A percentile compares a stretch with the other conserved stretches of the same genome.
phyloP scores from a whole-genome alignment of 2,329 filamentous ascomycete species.

The Diaporthe eres region DNA sequence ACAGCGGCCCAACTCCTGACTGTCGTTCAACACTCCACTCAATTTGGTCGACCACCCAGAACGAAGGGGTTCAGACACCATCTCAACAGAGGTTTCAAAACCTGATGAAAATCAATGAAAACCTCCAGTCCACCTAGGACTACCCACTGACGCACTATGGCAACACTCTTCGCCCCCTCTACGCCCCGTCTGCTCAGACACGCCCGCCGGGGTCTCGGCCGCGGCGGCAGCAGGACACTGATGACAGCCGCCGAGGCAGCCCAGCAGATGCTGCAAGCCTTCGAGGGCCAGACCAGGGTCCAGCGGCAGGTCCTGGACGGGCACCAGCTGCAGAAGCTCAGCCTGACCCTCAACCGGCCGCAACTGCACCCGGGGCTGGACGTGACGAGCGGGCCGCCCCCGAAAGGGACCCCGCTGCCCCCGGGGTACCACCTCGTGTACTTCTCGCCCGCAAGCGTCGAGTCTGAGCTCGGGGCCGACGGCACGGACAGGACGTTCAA shows the following conservation, averaged over 20 bases:
- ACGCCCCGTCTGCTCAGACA: conserved; percentile 14
- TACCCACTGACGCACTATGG: conserved; percentile 20
- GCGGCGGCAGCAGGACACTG: conserved; percentile 18
- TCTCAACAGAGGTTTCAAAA: background rate
- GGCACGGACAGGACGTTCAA: conserved; percentile 75
- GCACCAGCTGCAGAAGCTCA: conserved; percentile 75
- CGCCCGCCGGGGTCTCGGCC: background rate
- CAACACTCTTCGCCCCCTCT: background rate
- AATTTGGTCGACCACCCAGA: background rate
- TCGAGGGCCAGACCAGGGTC: conserved; percentile 47
- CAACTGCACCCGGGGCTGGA: conserved; percentile 57
- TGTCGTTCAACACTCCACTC: background rate
- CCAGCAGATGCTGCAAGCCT: conserved; percentile 50
- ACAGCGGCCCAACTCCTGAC: background rate
- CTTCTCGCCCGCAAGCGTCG: conserved; percentile 71
- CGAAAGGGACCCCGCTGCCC: conserved; percentile 64
- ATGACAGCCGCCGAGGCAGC: conserved; percentile 44
- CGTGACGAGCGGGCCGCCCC: conserved; percentile 55
- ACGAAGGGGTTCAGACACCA: background rate
- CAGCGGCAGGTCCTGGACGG: conserved; percentile 68
- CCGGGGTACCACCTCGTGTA: conserved; percentile 75
- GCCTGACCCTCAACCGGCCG: conserved; percentile 68
- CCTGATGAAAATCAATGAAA: background rate
- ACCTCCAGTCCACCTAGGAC: background rate
- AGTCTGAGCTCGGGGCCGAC: conserved; percentile 68